Base-by-base conservation (phyloP, 257 asterid genomes). In the Cordia subcordata region DNA sequence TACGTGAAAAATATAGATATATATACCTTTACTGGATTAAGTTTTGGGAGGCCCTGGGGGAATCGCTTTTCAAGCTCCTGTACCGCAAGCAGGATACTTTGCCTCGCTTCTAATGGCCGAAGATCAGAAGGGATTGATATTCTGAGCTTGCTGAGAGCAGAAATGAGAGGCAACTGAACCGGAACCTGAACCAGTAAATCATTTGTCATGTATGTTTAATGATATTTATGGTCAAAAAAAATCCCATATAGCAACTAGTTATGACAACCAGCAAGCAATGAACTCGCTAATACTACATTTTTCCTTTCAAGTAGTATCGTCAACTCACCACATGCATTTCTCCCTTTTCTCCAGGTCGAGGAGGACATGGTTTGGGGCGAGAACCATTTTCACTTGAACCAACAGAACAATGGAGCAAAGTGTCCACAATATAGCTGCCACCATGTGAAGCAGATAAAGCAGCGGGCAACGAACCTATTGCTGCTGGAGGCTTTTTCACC, bases 301-400 rank as follows among this genome's bases (percentile, higher is more conserved):
- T 11, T 14, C 47, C 10, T 8, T 42, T 10, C 27, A 40, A 9
- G 18, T 10, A 75, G n/a, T 11, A 18, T 45, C 53, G 39, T 50
- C 17, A 57, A 75, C 94, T 67, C 61, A 92, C 98, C 96, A 93
- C 97, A 68, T 86, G 99, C 99, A 93, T 93, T 83, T 93, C 97
- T 49, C 97, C 97, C 69, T 85, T 87, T 65, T 93, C 96, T 75
- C 97, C 97, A 55, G 84, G 92, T 54, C 77, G 75, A 58, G 96
- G 89, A 72, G 94, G 99, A 62, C 84, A 78, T 52, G 99, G 97
- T 77, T 85, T 93, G 56, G 86, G 91, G 61, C 78, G 97, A 72
- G 94, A 72, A 55, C 90, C 95, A 58, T 80, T 80, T 71, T 81
- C 96, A 64, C 72, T 75, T 13, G 88, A 69, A 68, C 86, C 78